Percentiles rank a stretch among this genome's conserved stretches.
Evolutionary conservation across 306 rosid species (phyloP).

Genomic region (Fragaria iinumae): DNA sequence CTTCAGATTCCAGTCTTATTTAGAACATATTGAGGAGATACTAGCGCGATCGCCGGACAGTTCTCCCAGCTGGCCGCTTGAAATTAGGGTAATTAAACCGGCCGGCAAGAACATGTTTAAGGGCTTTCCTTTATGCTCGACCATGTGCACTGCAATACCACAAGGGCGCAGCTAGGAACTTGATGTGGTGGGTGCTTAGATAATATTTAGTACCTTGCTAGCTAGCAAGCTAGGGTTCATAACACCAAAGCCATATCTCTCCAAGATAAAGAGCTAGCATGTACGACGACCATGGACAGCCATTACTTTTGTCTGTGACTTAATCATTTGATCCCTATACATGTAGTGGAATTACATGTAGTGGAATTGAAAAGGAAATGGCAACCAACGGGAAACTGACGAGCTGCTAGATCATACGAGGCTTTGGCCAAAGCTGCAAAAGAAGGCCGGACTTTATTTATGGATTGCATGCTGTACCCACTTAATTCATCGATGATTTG

Average conservation of each 20-base stretch:
- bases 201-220: not conserved
- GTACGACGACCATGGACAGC: not conserved
- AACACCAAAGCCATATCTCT: not conserved
- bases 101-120: not conserved
- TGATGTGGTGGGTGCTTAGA: not conserved
- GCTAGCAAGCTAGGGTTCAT: not conserved
- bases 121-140: not conserved
- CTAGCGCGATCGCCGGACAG: not conserved
- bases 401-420: not conserved
- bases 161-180: not conserved
- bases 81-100: not conserved
- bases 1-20: not conserved
- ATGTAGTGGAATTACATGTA: not conserved
- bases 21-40: not conserved
- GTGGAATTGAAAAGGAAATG: not conserved
- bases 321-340: not conserved
- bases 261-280: not conserved
- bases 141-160: constrained; percentile 13
- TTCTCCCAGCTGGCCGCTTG: not conserved
- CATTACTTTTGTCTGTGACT: not conserved
- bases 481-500: not conserved
- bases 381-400: not conserved
- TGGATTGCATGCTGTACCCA: not conserved
- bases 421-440: not conserved
- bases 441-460: not conserved